Base-by-base conservation (phyloP, 2,329 filamentous ascomycete genomes). In the Alternaria burnsii region DNA sequence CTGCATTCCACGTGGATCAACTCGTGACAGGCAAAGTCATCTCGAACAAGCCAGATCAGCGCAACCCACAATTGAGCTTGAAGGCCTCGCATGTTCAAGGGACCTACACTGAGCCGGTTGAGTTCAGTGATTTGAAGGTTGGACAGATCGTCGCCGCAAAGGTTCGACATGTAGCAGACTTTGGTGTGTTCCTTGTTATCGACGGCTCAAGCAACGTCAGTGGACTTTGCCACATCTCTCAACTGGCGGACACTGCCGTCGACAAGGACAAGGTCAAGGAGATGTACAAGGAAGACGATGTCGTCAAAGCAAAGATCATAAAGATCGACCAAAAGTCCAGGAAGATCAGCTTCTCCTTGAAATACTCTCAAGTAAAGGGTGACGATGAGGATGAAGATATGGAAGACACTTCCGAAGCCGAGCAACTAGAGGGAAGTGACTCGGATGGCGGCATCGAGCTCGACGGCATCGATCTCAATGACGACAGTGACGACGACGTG, bases 121-220 rank as follows among this genome's bases (percentile, higher is more conserved):
- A 86, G 0, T 90, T 94, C 63, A 84, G 85, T n/a, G 92, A 97
- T 68, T 83, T 98, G 58, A 88, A 90, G 73, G 82, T 86, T 63
- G 94, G 93, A 7, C 91, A 97, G 78, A 82, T 93, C 32, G 86
- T 99, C 34, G 97, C 92, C 12, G 95, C 94, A 50, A 97, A 92
- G 75, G 88, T 99, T 57, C 90, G 94, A 71, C 97, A 96, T 79
- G 93, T 98, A 2, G 92, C 97, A 73, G 91, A 97, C 32, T 99
- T 94, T 76, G 95, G 95, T 66, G 94, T 94, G 5, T 99, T 99
- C 77, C 91, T 99, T 69, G 87, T 96, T 43, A 83, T 99, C 20
- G 93, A 97, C 77, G 89, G 91, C 61, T 96, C 94, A 5, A 85
- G 87, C 56, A 97, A 97, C 69, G 88, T 99, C 63, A 97, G 94